Evolutionary conservation across 306 rosid genomes (phyloP).

Genomic region (Fagus sylvatica): DNA sequence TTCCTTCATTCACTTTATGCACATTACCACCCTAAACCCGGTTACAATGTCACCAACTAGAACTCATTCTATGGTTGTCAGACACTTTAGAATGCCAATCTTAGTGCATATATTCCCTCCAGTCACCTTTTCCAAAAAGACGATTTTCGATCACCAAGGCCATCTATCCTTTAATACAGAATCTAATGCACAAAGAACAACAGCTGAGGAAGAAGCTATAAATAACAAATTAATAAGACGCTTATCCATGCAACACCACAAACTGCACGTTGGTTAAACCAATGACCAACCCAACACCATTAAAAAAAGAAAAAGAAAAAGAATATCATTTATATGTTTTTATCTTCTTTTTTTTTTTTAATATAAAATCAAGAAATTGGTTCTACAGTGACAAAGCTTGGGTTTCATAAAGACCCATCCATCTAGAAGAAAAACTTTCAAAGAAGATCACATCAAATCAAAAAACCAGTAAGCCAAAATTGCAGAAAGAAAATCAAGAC

Average conservation of each 20-base stretch:
- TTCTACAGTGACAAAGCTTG: constrained; percentile 4
- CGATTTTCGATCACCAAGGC: constrained; percentile 39
- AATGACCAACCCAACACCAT: background rate
- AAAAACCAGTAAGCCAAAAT: background rate
- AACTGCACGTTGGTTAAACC: constrained; percentile 7
- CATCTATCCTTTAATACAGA: constrained; percentile 43
- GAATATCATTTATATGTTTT: background rate
- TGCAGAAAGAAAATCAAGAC: no score
- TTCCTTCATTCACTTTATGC: constrained; percentile 55
- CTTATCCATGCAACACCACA: constrained; percentile 15
- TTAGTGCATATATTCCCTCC: constrained; percentile 73
- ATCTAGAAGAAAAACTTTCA: constrained; percentile 20
- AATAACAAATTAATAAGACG: constrained; percentile 11
- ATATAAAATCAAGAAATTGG: background rate
- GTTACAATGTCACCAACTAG: constrained; percentile 32
- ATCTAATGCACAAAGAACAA: constrained; percentile 45
- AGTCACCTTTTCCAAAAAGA: constrained; percentile 60
- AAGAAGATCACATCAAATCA: background rate
- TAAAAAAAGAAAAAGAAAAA: constrained; percentile 7
- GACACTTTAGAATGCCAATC: constrained; percentile 55
- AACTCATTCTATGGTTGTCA: constrained; percentile 53
- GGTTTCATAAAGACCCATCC: constrained; percentile 17
- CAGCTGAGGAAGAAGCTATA: constrained; percentile 13
- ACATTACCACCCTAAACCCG: constrained; percentile 40
- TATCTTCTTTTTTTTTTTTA: no score